Percentiles rank a stretch among this genome's conserved stretches.
Conservation (phyloP, 257 asterid species). For the Salvia splendens region DNA sequence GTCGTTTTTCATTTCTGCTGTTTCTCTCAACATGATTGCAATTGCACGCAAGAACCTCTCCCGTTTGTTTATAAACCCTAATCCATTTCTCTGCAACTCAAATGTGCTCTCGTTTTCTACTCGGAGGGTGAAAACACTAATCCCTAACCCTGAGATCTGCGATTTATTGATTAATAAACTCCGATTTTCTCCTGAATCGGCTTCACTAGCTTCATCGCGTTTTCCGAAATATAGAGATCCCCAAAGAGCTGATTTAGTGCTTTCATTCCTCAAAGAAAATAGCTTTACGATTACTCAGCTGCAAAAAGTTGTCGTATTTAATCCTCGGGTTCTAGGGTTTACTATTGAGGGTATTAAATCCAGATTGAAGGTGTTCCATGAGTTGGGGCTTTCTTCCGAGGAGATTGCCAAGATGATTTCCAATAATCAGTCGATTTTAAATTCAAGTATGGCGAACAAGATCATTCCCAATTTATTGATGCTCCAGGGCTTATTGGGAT, state of each 20-base stretch:
- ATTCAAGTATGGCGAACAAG: conserved; percentile 18
- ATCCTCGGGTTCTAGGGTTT: conserved; percentile 26
- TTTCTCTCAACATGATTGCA: not conserved
- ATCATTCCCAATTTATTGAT: conserved; percentile 32
- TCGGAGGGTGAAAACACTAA: not conserved
- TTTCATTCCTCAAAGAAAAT: conserved; percentile 36
- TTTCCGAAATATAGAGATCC: conserved; percentile 13
- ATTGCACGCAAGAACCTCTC: not conserved
- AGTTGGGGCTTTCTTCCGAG: conserved; percentile 25
- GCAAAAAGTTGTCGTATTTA: not conserved
- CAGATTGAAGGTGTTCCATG: conserved; percentile 43
- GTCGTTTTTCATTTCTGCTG: not conserved
- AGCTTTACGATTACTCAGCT: conserved; percentile 45
- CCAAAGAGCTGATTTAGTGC: conserved; percentile 25
- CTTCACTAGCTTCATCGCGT: conserved; percentile 23
- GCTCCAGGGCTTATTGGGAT: not conserved
- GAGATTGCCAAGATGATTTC: conserved; percentile 36
- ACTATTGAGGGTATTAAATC: conserved; percentile 34
- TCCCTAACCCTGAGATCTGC: not conserved
- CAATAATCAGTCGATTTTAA: conserved; percentile 28
- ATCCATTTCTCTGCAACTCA: not conserved
- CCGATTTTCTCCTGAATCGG: conserved; percentile 32
- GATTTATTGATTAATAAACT: conserved; percentile 27
- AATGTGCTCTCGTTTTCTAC: conserved; percentile 15
- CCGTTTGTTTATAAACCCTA: not conserved